These are phyloP conservation scores for Epichloe elymi DNA, from an alignment of 2,329 filamentous ascomycete species.

Conservation along the genomic window DNA sequence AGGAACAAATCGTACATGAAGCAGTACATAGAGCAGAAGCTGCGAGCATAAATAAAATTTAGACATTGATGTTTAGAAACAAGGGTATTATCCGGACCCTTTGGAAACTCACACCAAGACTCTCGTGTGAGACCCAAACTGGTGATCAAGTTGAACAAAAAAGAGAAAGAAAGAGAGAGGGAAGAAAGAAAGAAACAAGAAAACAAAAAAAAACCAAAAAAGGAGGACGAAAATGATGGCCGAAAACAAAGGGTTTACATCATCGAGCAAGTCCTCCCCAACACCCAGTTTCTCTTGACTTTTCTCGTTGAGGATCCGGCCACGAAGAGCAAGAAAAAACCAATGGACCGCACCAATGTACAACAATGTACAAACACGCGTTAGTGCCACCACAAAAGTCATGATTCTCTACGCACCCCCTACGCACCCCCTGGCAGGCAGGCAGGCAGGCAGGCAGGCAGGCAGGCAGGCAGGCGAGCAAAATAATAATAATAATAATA, in stretches of 20 bases:
- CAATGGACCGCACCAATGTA: background rate
- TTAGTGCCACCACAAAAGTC: background rate
- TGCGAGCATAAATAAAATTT: conserved; percentile 3
- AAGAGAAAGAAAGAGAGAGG: background rate
- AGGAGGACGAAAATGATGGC: background rate
- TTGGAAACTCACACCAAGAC: background rate
- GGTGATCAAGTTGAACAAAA: background rate
- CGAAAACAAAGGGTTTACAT: background rate
- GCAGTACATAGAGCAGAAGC: background rate
- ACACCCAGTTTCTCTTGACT: background rate
- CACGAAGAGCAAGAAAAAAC: background rate
- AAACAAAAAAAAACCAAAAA: background rate
- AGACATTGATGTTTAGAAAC: conserved; percentile 5
- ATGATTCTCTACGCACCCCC: background rate
- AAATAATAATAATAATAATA: background rate
- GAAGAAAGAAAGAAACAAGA: background rate
- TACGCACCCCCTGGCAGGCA: background rate
- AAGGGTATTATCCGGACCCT: conserved; percentile 1
- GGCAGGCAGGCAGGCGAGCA: background rate
- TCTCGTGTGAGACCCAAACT: background rate
- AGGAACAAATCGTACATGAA: background rate
- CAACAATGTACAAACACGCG: conserved; percentile 1
- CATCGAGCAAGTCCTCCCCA: background rate
- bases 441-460: conserved; percentile 6
- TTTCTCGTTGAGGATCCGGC: background rate